These are phyloP conservation scores for Fusarium sulawesiense DNA, from an alignment of 2,329 filamentous ascomycete genomes.

Conservation along the genomic window DNA sequence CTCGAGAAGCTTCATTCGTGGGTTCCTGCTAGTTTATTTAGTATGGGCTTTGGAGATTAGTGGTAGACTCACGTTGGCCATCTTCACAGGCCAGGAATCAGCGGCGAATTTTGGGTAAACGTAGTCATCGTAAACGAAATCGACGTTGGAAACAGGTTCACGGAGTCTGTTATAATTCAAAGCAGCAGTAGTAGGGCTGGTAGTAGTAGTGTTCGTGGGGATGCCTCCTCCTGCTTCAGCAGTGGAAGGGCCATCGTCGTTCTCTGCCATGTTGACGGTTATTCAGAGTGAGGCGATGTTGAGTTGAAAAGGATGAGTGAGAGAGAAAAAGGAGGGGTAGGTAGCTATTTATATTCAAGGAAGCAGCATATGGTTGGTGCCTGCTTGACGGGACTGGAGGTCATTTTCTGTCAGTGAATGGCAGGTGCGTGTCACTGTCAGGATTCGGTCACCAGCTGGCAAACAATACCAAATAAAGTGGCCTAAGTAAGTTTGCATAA, in stretches of 20 bases:
- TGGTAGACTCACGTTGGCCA: neutral
- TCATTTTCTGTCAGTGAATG: neutral
- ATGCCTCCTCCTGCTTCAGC: neutral
- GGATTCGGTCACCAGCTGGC: neutral
- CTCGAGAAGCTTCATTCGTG: neutral
- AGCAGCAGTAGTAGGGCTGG: neutral
- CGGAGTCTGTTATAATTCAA: too few relatives aligned
- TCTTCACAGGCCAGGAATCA: neutral
- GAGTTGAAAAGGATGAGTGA: neutral
- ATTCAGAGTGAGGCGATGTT: neutral
- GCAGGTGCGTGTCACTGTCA: neutral
- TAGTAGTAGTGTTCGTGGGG: neutral
- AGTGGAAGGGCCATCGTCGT: neutral
- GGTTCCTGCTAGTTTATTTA: neutral
- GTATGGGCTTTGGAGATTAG: neutral
- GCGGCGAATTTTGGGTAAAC: neutral
- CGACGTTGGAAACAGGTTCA: neutral
- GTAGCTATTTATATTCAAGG: neutral
- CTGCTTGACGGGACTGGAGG: neutral
- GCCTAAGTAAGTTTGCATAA: neutral
- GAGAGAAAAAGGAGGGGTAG: neutral
- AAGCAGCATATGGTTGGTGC: neutral
- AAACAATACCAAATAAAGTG: neutral
- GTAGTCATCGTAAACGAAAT: too few relatives aligned
- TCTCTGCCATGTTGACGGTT: neutral